Percentiles rank a stretch among this genome's conserved stretches.
These are phyloP conservation scores for Leccinum pachyderme DNA, from an alignment of 1,284 basidiomycete species.

Conservation along the genomic window DNA sequence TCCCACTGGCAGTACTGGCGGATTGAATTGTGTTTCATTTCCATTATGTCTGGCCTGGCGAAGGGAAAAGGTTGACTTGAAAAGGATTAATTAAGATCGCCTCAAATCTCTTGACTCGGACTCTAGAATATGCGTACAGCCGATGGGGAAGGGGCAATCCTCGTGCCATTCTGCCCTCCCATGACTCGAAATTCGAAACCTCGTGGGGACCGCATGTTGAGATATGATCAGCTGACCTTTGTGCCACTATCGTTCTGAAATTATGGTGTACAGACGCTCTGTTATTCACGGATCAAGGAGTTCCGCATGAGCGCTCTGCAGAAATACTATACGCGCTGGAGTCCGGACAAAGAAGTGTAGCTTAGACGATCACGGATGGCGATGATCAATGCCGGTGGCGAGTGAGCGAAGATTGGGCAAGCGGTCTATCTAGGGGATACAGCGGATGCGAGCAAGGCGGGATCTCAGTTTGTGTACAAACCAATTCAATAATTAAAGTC, in stretches of 20 bases:
- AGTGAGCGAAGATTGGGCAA: background rate
- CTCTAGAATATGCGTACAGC: constrained; percentile 2
- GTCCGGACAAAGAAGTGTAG: background rate
- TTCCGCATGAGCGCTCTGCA: constrained; percentile 4
- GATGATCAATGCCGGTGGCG: constrained; percentile 13
- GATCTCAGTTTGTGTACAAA: background rate
- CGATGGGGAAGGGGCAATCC: constrained; percentile 8
- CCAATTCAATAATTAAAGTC: constrained; percentile 15
- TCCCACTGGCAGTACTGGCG: background rate
- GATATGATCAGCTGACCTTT: constrained; percentile 24
- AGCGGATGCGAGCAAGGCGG: background rate
- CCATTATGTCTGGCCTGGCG: background rate
- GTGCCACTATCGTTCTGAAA: constrained; percentile 10
- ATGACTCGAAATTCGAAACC: constrained; percentile 23
- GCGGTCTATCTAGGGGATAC: background rate
- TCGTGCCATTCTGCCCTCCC: constrained; percentile 9
- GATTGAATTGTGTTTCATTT: background rate
- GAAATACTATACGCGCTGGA: background rate
- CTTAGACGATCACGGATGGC: constrained; percentile 1
- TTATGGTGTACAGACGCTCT: constrained; percentile 1
- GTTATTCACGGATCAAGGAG: constrained; percentile 5
- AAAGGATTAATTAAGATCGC: constrained; percentile 18
- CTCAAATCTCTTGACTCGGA: background rate
- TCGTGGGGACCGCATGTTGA: constrained; percentile 29
- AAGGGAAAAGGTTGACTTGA: constrained; percentile 3